Percentiles rank a stretch among this genome's conserved stretches.
Conservation (phyloP, 2,329 filamentous ascomycete genomes). For the Fusarium dimerum region DNA sequence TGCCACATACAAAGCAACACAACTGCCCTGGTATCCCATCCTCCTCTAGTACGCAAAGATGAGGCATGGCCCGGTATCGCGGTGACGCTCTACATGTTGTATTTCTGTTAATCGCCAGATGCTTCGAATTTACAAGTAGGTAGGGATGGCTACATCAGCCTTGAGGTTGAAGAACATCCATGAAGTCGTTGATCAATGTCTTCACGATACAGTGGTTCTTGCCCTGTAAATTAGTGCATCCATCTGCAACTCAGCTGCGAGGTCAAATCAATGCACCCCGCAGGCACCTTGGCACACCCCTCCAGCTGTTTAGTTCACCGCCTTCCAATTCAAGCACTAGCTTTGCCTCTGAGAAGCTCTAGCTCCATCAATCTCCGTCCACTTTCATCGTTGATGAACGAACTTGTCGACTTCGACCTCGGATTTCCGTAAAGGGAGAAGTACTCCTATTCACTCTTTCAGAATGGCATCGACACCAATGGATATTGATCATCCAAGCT, state of each 20-base stretch:
- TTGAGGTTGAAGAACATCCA: neutral
- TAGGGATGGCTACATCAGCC: neutral
- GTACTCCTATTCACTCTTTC: neutral
- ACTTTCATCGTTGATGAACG: neutral
- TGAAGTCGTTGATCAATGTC: no score
- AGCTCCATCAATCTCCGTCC: neutral
- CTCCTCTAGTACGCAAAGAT: no score
- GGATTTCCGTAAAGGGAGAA: neutral
- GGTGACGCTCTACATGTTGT: neutral
- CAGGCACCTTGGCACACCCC: constrained; percentile 17
- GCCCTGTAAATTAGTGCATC: no score
- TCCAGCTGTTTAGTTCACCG: constrained; percentile 15
- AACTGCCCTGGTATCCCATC: no score
- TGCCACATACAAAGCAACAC: no score
- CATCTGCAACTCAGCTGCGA: no score
- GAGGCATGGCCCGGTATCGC: no score
- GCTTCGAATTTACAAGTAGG: neutral
- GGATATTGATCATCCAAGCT: constrained; percentile 52
- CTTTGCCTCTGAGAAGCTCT: neutral
- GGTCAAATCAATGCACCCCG: constrained; percentile 13
- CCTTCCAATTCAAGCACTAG: constrained; percentile 10
- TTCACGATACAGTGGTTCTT: constrained; percentile 1
- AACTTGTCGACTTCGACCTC: neutral
- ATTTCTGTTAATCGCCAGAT: neutral
- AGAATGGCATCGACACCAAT: constrained; percentile 57